These are phyloP conservation scores for Teunomyces kruisii DNA, from an alignment of 805 yeast species.

Conservation along the genomic window DNA sequence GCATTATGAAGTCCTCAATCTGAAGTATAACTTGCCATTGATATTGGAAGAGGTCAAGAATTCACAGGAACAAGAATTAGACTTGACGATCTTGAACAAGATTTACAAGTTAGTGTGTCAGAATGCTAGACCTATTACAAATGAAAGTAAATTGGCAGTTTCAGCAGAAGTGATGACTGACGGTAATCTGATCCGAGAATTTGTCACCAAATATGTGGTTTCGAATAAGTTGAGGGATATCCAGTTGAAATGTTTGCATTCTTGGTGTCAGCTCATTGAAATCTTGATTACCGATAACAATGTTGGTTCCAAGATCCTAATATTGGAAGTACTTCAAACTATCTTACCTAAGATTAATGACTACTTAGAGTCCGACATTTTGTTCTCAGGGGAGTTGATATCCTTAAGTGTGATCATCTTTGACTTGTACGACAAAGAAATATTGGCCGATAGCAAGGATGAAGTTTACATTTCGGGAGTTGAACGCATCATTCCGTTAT, in stretches of 20 bases:
- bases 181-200: conserved; percentile 28
- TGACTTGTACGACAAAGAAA: conserved; percentile 51
- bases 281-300: conserved; percentile 65
- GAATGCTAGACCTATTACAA: conserved; percentile 14
- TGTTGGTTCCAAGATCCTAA: conserved; percentile 53
- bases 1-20: conserved; percentile 27
- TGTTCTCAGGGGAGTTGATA: conserved; percentile 73
- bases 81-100: conserved; percentile 24
- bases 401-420: conserved; percentile 72
- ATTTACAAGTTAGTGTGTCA: conserved; percentile 22
- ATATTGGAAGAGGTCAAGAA: conserved; percentile 40
- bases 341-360: conserved; percentile 75
- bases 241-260: conserved; percentile 64
- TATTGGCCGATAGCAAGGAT: conserved; percentile 14
- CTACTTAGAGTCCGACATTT: conserved; percentile 63
- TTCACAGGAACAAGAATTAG: conserved; percentile 8
- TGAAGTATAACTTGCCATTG: conserved; percentile 25
- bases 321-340: conserved; percentile 72
- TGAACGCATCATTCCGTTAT: conserved; percentile 63
- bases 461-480: conserved; percentile 26
- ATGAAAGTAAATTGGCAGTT: conserved; percentile 22
- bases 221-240: conserved; percentile 46
- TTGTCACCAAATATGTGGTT: conserved; percentile 47
- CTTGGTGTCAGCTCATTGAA: conserved; percentile 83
- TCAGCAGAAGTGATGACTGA: conserved; percentile 27